Evolutionary conservation across 441 rosid genomes (phyloP), one percentile per base, ranked within the genome.

Genomic region (Corymbia calophylla): DNA sequence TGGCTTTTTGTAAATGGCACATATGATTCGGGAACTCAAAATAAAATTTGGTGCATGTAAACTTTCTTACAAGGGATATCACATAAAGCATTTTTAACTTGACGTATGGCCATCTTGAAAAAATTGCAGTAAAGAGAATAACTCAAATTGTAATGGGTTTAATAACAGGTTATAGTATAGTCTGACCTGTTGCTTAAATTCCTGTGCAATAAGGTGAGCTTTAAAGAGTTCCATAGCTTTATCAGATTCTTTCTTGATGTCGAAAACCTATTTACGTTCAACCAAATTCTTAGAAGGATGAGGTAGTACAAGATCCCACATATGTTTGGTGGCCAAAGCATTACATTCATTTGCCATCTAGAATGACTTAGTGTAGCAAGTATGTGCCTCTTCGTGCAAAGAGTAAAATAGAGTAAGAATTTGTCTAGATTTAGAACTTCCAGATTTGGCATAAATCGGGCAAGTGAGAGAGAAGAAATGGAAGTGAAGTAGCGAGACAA

Each of bases 41-140:
- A 8, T 31, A 18, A 31, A 31, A 31, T 66, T 66, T 17, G 3
- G n/a, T n/a, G n/a, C n/a, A n/a, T n/a, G n/a, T n/a, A n/a, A n/a
- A n/a, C n/a, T n/a, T n/a, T n/a, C 10, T 66, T 66, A 31, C 3
- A 31, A 66, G 16, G 3, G 44, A 66, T 16, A 44, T 6, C 11
- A 4, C 4, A 12, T 17, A 0, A 62, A 35, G 35, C 18, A 29
- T 62, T 4, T 29, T n/a, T 6, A 62, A 62, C 0, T 1, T 0
- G 35, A 62, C 35, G 13, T 14, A 62, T 62, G 31, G 9, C 70
- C 9, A 62, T 62, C 1, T 0, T 7, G 35, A n/a, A 29, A 4
- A 62, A 62, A 62, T 62, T 19, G 5, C 68, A 29, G 29, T 62
- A 14, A 32, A 62, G 8, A 62, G 17, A 62, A 29, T 7, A 31